Evolutionary conservation across 176 grass and related monocot species (phyloP).

Genomic region (Carex littledalei): DNA sequence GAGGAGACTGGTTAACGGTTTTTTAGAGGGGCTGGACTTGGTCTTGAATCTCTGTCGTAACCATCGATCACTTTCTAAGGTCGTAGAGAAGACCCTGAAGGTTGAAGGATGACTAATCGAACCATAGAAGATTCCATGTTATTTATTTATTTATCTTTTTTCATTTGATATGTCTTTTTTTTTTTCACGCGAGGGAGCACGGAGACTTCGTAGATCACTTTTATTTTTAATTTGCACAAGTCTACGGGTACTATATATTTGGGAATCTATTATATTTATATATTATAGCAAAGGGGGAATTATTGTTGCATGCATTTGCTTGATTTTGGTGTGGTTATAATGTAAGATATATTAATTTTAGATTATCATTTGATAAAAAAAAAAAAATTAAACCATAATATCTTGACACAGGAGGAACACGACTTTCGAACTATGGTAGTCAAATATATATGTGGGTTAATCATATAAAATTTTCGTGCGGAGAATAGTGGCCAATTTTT

Average conservation of each 20-base stretch:
- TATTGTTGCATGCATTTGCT: not conserved
- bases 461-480: too few relatives aligned
- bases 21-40: constrained; percentile 11
- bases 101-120: constrained; percentile 11
- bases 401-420: too few relatives aligned
- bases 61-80: constrained; percentile 14
- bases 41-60: constrained; percentile 19
- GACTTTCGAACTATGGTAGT: too few relatives aligned
- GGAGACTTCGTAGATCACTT: not conserved
- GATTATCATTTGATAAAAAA: not conserved
- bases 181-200: not conserved
- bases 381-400: too few relatives aligned
- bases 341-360: not conserved
- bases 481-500: too few relatives aligned
- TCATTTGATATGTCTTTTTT: not conserved
- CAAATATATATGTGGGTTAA: too few relatives aligned
- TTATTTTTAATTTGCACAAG: not conserved
- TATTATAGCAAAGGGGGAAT: not conserved
- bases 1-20: not conserved
- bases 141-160: not conserved
- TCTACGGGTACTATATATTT: not conserved
- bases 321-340: not conserved
- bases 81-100: constrained; percentile 33
- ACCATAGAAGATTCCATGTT: constrained; percentile 10
- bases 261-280: not conserved